Conservation (phyloP, 164 flowering plant species). For the Amborella trichopoda region DNA sequence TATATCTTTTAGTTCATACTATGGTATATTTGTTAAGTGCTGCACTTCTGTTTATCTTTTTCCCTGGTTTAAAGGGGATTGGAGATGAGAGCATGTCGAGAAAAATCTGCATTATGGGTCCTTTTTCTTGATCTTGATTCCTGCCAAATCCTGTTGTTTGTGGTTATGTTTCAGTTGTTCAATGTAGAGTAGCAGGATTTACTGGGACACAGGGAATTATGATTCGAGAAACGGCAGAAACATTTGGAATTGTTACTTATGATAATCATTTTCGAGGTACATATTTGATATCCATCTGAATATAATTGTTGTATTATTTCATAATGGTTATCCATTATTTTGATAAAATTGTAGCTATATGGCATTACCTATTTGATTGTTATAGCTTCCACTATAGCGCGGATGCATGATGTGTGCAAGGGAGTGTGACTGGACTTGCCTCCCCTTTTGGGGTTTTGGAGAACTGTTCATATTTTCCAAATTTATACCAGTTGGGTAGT, state of each 20-base stretch:
- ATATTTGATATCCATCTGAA: neutral
- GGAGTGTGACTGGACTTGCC: neutral
- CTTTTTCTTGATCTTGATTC: neutral
- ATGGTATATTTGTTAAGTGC: neutral
- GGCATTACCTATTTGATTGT: neutral
- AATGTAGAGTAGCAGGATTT: conserved; percentile 39
- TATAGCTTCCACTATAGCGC: too few species aligned
- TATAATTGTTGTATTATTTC: neutral
- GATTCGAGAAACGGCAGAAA: conserved; percentile 86
- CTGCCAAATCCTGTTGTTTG: neutral
- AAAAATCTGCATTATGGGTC: neutral
- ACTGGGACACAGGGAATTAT: conserved; percentile 64
- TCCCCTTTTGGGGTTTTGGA: neutral
- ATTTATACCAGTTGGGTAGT: too few species aligned
- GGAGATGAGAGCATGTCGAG: neutral
- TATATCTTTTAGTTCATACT: neutral
- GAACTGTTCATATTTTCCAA: neutral
- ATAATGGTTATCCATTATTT: neutral
- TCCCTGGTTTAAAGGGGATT: neutral
- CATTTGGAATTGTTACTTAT: conserved; percentile 67
- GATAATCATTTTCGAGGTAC: conserved; percentile 70
- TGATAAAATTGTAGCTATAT: neutral
- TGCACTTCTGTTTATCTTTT: neutral
- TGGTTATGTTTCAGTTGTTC: conserved; percentile 45
- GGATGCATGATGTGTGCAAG: neutral